A percentile compares a stretch with the other conserved stretches of the same genome.
Evolutionary conservation across 352 stramenopile species (phyloP).

Genomic region (Phytophthora brassicae): DNA sequence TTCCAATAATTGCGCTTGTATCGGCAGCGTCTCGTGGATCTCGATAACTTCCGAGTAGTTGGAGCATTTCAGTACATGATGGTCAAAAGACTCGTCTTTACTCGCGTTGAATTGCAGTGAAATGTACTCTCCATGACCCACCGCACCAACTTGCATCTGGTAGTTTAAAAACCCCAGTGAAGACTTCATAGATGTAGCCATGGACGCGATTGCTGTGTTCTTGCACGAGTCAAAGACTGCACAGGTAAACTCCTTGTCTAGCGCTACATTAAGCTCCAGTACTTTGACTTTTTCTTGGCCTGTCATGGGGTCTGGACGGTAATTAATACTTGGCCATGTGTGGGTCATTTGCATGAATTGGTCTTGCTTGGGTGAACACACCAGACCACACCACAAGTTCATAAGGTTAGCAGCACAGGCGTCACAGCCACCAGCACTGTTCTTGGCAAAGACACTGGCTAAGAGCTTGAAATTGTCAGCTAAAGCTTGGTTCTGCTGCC

Average conservation of each 20-base stretch:
- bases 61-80: conserved; percentile 67
- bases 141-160: conserved; percentile 85
- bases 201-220: conserved; percentile 78
- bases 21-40: conserved; percentile 43
- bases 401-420: conserved; percentile 85
- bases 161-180: conserved; percentile 89
- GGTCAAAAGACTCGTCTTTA: conserved; percentile 46
- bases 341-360: conserved; percentile 75
- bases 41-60: conserved; percentile 73
- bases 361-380: conserved; percentile 78
- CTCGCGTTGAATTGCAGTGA: conserved; percentile 65
- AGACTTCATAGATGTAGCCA: conserved; percentile 75
- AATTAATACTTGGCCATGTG: conserved; percentile 66
- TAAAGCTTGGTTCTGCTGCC: conserved; percentile 89
- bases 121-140: conserved; percentile 89
- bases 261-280: conserved; percentile 73
- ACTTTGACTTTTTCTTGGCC: conserved; percentile 76
- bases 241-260: conserved; percentile 76
- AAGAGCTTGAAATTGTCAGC: conserved; percentile 87
- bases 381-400: conserved; percentile 83
- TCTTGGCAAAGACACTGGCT: conserved; percentile 66
- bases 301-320: conserved; percentile 76
- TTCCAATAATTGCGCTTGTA: conserved; percentile 63
- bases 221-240: conserved; percentile 85
- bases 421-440: conserved; percentile 73